Conservation (phyloP, 768 basidiomycete genomes). For the Paxillus involutus region DNA sequence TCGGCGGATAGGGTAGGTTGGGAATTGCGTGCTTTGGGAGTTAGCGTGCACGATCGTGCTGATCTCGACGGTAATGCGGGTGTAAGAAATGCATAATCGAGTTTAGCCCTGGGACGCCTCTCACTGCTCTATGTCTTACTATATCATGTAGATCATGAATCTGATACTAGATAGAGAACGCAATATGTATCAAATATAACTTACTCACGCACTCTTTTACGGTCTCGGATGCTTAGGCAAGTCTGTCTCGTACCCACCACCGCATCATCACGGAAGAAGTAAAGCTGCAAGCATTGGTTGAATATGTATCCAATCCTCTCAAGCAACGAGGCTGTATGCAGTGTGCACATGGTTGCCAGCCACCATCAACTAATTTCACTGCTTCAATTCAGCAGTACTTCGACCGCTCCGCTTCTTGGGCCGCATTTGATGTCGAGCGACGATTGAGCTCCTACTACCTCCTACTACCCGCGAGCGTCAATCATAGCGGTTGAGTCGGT, state of each 20-base stretch:
- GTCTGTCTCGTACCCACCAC: no score
- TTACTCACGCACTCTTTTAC: not conserved
- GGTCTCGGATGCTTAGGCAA: no score
- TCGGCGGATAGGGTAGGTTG: not conserved
- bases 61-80: not conserved
- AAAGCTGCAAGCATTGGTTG: no score
- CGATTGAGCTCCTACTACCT: not conserved
- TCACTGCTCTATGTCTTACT: not conserved
- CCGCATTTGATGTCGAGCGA: not conserved
- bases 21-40: no score
- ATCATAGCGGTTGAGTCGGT: not conserved
- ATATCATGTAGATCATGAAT: not conserved
- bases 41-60: no score
- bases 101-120: not conserved
- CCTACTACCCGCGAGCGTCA: no score
- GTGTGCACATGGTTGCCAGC: no score
- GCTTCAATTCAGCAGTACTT: no score
- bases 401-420: not conserved
- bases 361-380: no score
- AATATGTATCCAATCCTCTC: no score
- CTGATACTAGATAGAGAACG: not conserved
- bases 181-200: slow-evolving; percentile 5
- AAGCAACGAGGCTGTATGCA: no score
- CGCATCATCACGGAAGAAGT: no score
- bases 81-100: not conserved